Evolutionary conservation across 2,329 filamentous ascomycete genomes (phyloP).

Genomic region (Trichoderma harzianum): DNA sequence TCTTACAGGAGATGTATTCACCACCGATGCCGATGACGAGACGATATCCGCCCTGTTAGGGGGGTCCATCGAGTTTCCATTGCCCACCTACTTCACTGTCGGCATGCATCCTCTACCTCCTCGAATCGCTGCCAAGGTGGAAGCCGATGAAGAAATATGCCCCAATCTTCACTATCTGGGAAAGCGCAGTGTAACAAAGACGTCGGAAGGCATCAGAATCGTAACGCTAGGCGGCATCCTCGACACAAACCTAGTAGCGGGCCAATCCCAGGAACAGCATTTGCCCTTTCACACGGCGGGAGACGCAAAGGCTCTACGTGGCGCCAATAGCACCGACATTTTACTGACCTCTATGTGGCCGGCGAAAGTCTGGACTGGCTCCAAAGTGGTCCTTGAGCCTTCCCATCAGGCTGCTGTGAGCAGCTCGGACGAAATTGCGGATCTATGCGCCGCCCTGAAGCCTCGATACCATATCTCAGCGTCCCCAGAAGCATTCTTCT

Average conservation of each 20-base stretch:
- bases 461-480: slow-evolving; percentile 88
- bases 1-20: slow-evolving; percentile 79
- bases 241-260: slow-evolving; percentile 57
- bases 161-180: slow-evolving; percentile 89
- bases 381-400: slow-evolving; percentile 57
- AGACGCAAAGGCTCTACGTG: slow-evolving; percentile 72
- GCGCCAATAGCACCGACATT: slow-evolving; percentile 78
- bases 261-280: slow-evolving; percentile 67
- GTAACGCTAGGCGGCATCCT: slow-evolving; percentile 78
- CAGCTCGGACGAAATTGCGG: slow-evolving; percentile 66
- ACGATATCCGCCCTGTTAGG: slow-evolving; percentile 62
- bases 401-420: slow-evolving; percentile 49
- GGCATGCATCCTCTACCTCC: slow-evolving; percentile 70
- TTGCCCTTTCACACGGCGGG: slow-evolving; percentile 73
- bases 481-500: slow-evolving; percentile 65
- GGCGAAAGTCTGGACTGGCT: slow-evolving; percentile 64
- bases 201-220: slow-evolving; percentile 82
- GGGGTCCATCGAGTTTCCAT: slow-evolving; percentile 69
- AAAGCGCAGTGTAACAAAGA: slow-evolving; percentile 83
- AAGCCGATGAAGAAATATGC: slow-evolving; percentile 72
- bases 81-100: slow-evolving; percentile 89
- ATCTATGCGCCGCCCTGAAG: slow-evolving; percentile 74
- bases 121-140: slow-evolving; percentile 67
- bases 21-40: slow-evolving; percentile 53
- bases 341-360: slow-evolving; percentile 88